Evolutionary conservation across 371 early-diverging fungal species (phyloP), one percentile per base, ranked within the genome.

Genomic region (Mortierella sp.): DNA sequence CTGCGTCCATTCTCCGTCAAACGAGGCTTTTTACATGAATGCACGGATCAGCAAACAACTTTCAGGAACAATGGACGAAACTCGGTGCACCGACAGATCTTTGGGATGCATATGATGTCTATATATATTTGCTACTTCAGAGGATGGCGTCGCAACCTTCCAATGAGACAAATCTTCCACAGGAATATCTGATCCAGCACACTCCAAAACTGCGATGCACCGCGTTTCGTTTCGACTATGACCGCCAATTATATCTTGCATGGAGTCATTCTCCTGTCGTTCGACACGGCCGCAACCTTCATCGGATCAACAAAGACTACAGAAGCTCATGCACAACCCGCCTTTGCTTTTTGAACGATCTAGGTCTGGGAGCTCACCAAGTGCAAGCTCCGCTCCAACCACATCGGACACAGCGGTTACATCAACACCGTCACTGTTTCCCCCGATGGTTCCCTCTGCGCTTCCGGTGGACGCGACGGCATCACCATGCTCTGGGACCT

Each of bases 361-460:
- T 10, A 97, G 97, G 97, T 97, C 80, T 99, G 99, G 99, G 99
- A 99, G 87, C 92, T 98, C 74, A 94, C 93, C 92, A 97, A 97
- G 93, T 94, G 94, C 94, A 97, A 97, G 95, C 92, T 99, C 66
- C 95, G 96, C 91, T 96, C 97, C 95, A 97, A 98, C 95, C 98
- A 98, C 94, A 94, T 94, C 86, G 99, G 99, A 78, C 99, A 99
- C 96, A 92, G 93, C 86, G 98, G 97, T 74, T 97, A 98, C 91
- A 94, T 99, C 90, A 96, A 95, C 96, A 95, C 97, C 85, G 94
- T 98, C 87, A 97, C 98, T 84, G 94, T 99, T 90, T 98, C 99
- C 48, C 99, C 99, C 86, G 99, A 99, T 92, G 99, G 99, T 89
- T 98, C 99, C 75, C 96, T 99, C 84, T 99, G 99, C 94, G 99